These are phyloP conservation scores for Yamadazyma diospyri DNA, from an alignment of 1,139 yeast genomes.

Conservation along the genomic window DNA sequence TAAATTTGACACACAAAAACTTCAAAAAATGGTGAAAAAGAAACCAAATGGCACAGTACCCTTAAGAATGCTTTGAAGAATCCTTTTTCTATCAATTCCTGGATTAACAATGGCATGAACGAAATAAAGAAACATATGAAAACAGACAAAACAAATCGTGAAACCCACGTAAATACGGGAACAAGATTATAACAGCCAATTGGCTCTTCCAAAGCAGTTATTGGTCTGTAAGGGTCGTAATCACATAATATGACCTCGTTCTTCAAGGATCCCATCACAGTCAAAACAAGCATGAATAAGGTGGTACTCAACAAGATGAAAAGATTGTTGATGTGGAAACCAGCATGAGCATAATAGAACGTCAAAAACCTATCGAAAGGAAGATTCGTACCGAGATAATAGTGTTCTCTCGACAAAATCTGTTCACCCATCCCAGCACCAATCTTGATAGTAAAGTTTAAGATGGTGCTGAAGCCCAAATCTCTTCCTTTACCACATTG, in stretches of 20 bases:
- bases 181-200: constrained; percentile 71
- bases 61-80: constrained; percentile 58
- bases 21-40: constrained; percentile 81
- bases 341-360: constrained; percentile 89
- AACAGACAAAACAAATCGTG: constrained; percentile 75
- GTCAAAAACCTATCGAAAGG: constrained; percentile 80
- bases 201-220: constrained; percentile 61
- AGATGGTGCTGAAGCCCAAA: constrained; percentile 78
- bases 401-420: constrained; percentile 78
- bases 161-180: constrained; percentile 79
- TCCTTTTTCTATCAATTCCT: constrained; percentile 80
- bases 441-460: constrained; percentile 82
- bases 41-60: constrained; percentile 59
- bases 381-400: constrained; percentile 71
- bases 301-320: constrained; percentile 75
- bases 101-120: constrained; percentile 73
- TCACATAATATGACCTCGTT: constrained; percentile 59
- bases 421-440: constrained; percentile 98
- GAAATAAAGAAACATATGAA: constrained; percentile 83
- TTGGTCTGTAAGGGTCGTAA: constrained; percentile 40
- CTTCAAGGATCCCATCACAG: constrained; percentile 64
- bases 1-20: constrained; percentile 85
- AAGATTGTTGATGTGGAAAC: constrained; percentile 80
- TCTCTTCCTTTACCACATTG: constrained; percentile 95
- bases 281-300: constrained; percentile 61